phyloP scores from a whole-genome alignment of 768 basidiomycete genomes.

The Mycena floridula region DNA sequence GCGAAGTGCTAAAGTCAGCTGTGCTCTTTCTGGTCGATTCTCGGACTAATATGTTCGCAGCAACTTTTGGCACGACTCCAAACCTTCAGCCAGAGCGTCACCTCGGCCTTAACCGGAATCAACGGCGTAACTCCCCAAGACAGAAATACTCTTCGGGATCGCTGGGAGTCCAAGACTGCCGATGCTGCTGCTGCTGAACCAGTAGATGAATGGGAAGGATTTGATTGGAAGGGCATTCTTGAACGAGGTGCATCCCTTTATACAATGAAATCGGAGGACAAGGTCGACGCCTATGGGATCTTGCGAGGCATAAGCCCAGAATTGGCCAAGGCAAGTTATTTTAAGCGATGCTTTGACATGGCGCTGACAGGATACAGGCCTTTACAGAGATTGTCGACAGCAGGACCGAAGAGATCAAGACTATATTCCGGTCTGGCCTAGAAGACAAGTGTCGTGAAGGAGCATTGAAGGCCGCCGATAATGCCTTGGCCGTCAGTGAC shows the following conservation, averaged over 20 bases:
- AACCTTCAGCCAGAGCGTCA: constrained; percentile 41
- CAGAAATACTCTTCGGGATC: constrained; percentile 39
- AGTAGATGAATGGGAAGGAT: constrained; percentile 7
- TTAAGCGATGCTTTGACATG: not conserved
- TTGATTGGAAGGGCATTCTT: not conserved
- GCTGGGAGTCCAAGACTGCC: constrained; percentile 41
- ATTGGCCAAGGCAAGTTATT: constrained; percentile 30
- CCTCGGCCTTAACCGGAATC: constrained; percentile 43
- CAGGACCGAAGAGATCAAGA: constrained; percentile 40
- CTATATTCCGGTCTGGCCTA: constrained; percentile 44
- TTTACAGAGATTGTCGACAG: constrained; percentile 39
- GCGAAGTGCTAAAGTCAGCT: constrained; percentile 23
- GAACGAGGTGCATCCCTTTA: constrained; percentile 21
- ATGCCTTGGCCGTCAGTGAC: not conserved
- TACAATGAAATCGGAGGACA: constrained; percentile 28
- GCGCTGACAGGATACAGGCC: constrained; percentile 26
- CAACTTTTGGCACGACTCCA: constrained; percentile 42
- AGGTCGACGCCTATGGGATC: constrained; percentile 36
- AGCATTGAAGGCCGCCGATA: constrained; percentile 41
- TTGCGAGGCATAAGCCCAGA: constrained; percentile 40
- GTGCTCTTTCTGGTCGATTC: too few species aligned
- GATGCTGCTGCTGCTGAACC: constrained; percentile 17
- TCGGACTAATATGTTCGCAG: constrained; percentile 26
- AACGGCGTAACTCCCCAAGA: constrained; percentile 46
- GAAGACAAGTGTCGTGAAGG: constrained; percentile 53